Evolutionary conservation across 495 filamentous ascomycete genomes (phyloP).

Genomic region (Neurospora sp.): DNA sequence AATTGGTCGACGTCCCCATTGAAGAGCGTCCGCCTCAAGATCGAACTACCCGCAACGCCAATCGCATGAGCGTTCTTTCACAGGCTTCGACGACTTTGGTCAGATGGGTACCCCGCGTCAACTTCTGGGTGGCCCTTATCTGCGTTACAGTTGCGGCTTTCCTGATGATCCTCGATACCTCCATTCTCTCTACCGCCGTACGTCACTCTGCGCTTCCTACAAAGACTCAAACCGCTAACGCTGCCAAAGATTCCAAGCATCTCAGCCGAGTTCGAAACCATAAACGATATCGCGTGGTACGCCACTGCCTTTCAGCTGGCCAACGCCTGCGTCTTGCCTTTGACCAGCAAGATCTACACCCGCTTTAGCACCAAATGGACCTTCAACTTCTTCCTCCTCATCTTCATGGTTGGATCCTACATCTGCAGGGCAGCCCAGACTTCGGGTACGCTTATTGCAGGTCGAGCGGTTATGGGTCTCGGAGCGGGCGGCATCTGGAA

Average conservation of each 20-base stretch:
- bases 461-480: conserved; percentile 45
- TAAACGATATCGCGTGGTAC: conserved; percentile 44
- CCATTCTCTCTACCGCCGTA: conserved; percentile 40
- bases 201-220: neutral
- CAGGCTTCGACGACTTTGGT: neutral
- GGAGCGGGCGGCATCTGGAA: conserved; percentile 32
- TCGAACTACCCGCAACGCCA: neutral
- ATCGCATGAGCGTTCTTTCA: neutral
- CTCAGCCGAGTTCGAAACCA: conserved; percentile 35
- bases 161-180: conserved; percentile 40
- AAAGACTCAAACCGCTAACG: neutral
- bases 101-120: neutral
- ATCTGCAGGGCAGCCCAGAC: conserved; percentile 40
- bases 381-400: conserved; percentile 27
- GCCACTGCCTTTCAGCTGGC: conserved; percentile 42
- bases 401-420: conserved; percentile 39
- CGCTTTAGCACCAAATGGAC: conserved; percentile 34
- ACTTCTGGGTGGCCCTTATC: conserved; percentile 3
- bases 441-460: conserved; percentile 40
- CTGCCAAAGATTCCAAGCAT: conserved; percentile 31
- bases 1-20: neutral
- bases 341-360: conserved; percentile 43
- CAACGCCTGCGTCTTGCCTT: conserved; percentile 36
- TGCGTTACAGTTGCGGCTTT: conserved; percentile 30
- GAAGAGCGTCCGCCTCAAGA: neutral